Evolutionary conservation across 768 basidiomycete genomes (phyloP).

Genomic region (Omphalotus guepiniiformis): DNA sequence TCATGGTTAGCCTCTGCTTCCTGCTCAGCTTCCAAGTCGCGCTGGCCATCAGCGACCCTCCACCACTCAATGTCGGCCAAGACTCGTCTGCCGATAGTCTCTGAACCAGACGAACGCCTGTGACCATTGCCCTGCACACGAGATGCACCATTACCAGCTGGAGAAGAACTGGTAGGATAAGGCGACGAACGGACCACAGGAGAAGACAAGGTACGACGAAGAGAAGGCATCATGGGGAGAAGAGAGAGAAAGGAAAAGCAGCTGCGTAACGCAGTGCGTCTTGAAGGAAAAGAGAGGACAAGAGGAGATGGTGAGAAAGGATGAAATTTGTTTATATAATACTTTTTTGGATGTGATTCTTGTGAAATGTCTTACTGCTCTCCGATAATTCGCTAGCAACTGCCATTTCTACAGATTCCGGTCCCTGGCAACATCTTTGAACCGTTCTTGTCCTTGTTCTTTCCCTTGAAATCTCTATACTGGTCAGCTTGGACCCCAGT

Average conservation of each 20-base stretch:
- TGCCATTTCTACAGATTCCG: background rate
- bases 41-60: conserved; percentile 73
- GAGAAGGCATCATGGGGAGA: conserved; percentile 49
- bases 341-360: background rate
- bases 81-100: conserved; percentile 60
- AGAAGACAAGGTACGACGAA: conserved; percentile 72
- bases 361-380: conserved; percentile 2
- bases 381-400: background rate
- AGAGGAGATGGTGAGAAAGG: background rate
- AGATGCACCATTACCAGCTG: conserved; percentile 14
- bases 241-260: conserved; percentile 1
- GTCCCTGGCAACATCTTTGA: background rate
- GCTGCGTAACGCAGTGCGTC: conserved; percentile 10
- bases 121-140: conserved; percentile 37
- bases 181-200: conserved; percentile 67
- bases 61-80: conserved; percentile 89
- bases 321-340: background rate
- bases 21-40: conserved; percentile 39
- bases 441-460: conserved; percentile 2
- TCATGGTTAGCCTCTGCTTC: conserved; percentile 32
- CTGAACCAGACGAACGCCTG: conserved; percentile 67
- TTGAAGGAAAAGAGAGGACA: no score
- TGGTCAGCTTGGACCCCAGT: no score
- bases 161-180: conserved; percentile 45
- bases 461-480: no score